Evolutionary conservation across 805 yeast genomes (phyloP), one percentile per base, ranked within the genome.

Genomic region (Metschnikowia sp.): DNA sequence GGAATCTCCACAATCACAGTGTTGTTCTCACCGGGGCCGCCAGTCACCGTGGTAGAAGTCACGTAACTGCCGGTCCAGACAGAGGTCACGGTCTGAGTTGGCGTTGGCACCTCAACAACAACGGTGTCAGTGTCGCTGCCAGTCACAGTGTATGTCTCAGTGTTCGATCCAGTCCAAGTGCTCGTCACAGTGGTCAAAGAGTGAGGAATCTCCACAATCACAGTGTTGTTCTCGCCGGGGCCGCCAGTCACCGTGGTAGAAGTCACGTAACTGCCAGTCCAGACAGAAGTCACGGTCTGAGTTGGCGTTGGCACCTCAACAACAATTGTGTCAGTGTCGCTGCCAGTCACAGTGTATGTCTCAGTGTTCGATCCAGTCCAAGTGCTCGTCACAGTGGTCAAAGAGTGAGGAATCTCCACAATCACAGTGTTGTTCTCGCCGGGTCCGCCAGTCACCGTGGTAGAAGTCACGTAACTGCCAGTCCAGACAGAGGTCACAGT

Each of bases 131-230:
- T 52, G 6, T 22, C 22, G 22, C 22, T 22, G 39, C 48, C 55
- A 13, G 45, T 31, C 35, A 44, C 41, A 7, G 48, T 49, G 11
- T 40, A n/a, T 5, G 39, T 10, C 4, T 40, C 22, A 4, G 39
- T 22, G 33, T 10, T 13, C 2, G 40, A 18, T 2, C 48, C 45
- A 3, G 51, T 48, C 44, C 47, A 41, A 8, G 50, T 42, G 8
- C 46, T 11, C 5, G 48, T 49, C 31, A n/a, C n/a, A n/a, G n/a
- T n/a, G n/a, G 32, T 36, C 6, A 50, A 46, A 15, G 49, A 37
- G 1, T 36, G 44, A 11, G 59, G 59, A 8, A 51, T 43, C 36
- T 52, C 51, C 9, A 52, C 48, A 9, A 48, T 41, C 34, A 52
- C 50, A 10, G 52, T 49, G 22, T 46, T 41, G 19, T 13, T 46